A percentile compares a stretch with the other conserved stretches of the same genome.
Conservation (phyloP, 2,329 filamentous ascomycete genomes). For the Truncatella angustata region DNA sequence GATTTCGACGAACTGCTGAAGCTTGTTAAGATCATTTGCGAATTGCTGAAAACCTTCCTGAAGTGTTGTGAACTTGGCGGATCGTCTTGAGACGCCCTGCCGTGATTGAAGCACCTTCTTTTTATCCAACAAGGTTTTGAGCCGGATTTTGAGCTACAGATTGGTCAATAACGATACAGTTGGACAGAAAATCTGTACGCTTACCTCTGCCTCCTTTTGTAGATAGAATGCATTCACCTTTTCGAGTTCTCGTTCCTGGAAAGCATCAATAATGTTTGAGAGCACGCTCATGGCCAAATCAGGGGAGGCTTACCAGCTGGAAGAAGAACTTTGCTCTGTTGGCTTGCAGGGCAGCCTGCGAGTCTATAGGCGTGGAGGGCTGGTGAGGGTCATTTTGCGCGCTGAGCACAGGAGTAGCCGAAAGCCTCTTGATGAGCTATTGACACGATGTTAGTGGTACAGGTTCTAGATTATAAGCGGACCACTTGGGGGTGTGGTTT, state of each 20-base stretch:
- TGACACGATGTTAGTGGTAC: conserved; percentile 30
- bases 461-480: not conserved
- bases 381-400: conserved; percentile 67
- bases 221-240: conserved; percentile 98
- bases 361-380: conserved; percentile 55
- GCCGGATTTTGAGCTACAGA: conserved; percentile 81
- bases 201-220: conserved; percentile 95
- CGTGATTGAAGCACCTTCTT: conserved; percentile 87
- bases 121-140: conserved; percentile 92
- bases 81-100: conserved; percentile 77
- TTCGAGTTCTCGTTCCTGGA: conserved; percentile 90
- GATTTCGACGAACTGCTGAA: conserved; percentile 97
- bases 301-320: conserved; percentile 69
- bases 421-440: conserved; percentile 97
- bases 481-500: not conserved
- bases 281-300: not conserved
- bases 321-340: conserved; percentile 99
- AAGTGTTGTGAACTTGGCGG: conserved; percentile 89
- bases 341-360: conserved; percentile 87
- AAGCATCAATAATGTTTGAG: conserved; percentile 34
- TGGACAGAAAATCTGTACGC: no score
- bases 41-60: conserved; percentile 98
- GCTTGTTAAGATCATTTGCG: conserved; percentile 92
- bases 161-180: not conserved
- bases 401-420: conserved; percentile 80